Base-by-base conservation (phyloP, 345 rosid genomes). In the Geranium brycei region DNA sequence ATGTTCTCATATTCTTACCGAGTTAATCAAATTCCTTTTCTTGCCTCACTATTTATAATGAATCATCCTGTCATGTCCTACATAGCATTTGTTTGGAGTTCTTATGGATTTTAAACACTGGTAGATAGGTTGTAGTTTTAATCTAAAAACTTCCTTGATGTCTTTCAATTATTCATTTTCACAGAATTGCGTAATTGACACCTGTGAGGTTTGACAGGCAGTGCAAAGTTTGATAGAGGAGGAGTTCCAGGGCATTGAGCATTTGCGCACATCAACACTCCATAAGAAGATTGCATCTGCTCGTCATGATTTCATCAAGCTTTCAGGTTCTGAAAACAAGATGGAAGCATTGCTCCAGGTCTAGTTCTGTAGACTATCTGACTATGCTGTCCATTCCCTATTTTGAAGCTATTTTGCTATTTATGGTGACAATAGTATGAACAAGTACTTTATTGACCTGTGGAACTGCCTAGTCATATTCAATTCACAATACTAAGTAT, bases 241-340 rank as follows among this genome's bases (percentile, higher is more conserved):
- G 68, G 99, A 93, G 78, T 93, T 90, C 82, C 75, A 82, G 78
- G 99, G 98, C 68, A 83, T 92, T 73, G 77, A 64, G 64, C 98
- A 92, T 82, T 76, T 92, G 65, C 83, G 90, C 57, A 92, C 98
- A 73, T 89, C 98, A 41, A 70, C 98, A 59, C 68, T 92, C 74
- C 98, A 92, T 74, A 86, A 87, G 79, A 92, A 82, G 82, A 79
- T 89, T 73, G 90, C 98, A 57, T 79, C 88, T 51, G 95, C 95
- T 66, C 88, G 96, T 38, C 98, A 89, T 76, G 95, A 89, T 82
- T 92, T 92, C 68, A 74, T 86, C 73, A 89, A 82, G 69, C 88
- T 92, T 74, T 78, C 91, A 67, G 97, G 93, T 38, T 77, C 91
- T 62, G 96, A 92, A 74, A 89, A 92, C 79, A 92, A 92, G 88